These are phyloP conservation scores for Botryotinia narcissicola DNA, from an alignment of 2,329 filamentous ascomycete genomes.

Conservation along the genomic window DNA sequence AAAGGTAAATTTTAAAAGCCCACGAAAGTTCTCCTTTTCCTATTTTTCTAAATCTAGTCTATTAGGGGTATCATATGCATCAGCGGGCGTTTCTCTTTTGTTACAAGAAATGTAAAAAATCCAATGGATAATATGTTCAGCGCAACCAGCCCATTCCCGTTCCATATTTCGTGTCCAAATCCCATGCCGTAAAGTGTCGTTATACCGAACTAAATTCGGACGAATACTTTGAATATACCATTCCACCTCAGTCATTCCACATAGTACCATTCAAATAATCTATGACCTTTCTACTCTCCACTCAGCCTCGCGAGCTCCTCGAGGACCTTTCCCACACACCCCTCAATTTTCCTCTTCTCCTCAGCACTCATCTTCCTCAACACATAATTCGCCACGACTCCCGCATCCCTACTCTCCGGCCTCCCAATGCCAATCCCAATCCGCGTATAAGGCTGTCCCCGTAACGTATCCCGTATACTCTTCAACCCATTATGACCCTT, in stretches of 20 bases:
- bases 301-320: slow-evolving; percentile 32
- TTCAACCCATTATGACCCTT: slow-evolving; percentile 75
- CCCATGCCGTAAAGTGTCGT: not conserved
- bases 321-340: slow-evolving; percentile 31
- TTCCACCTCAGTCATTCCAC: not conserved
- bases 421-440: slow-evolving; percentile 87
- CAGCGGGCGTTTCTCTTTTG: slow-evolving; percentile 9
- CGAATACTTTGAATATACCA: not conserved
- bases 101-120: slow-evolving; percentile 12
- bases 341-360: slow-evolving; percentile 36
- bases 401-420: slow-evolving; percentile 64
- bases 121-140: not conserved
- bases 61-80: slow-evolving; percentile 16
- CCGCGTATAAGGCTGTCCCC: slow-evolving; percentile 48
- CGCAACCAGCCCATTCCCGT: not conserved
- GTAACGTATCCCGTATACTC: slow-evolving; percentile 56
- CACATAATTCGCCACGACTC: slow-evolving; percentile 74
- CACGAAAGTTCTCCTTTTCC: not conserved
- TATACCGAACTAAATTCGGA: not conserved
- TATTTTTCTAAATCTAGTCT: slow-evolving; percentile 9
- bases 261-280: not conserved
- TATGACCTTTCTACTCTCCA: not conserved
- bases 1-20: slow-evolving; percentile 1
- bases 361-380: slow-evolving; percentile 46
- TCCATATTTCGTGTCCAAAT: not conserved